A percentile compares a stretch with the other conserved stretches of the same genome.
phyloP scores from a whole-genome alignment of 1,284 basidiomycete species.

The Rhodofomes roseus region DNA sequence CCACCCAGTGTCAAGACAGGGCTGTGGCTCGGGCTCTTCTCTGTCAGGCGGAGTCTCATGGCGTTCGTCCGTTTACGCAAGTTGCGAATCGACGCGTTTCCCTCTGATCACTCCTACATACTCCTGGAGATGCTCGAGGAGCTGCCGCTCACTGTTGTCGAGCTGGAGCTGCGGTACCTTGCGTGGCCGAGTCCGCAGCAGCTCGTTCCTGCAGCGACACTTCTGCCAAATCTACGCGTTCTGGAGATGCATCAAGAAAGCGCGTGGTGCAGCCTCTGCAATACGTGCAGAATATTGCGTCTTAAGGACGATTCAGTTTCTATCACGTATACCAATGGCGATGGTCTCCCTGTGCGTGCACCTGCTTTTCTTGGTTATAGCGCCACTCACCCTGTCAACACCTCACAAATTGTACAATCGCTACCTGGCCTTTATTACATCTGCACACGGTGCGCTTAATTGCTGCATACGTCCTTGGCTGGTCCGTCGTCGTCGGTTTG shows the following conservation, averaged over 20 bases:
- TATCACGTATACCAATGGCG: constrained; percentile 13
- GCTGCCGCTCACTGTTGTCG: constrained; percentile 7
- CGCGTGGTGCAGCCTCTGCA: constrained; percentile 18
- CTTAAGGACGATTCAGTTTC: constrained; percentile 13
- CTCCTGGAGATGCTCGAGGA: constrained; percentile 6
- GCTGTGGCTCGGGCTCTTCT: not conserved
- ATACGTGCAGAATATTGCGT: constrained; percentile 13
- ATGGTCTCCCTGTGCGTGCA: constrained; percentile 1
- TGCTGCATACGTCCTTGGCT: constrained; percentile 10
- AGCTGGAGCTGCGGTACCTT: constrained; percentile 16
- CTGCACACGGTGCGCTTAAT: constrained; percentile 11
- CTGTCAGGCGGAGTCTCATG: constrained; percentile 12
- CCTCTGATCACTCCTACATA: constrained; percentile 10
- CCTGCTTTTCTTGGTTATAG: too few species aligned
- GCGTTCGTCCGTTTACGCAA: constrained; percentile 15
- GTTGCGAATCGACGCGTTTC: constrained; percentile 12
- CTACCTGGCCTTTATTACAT: constrained; percentile 6
- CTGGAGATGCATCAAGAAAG: constrained; percentile 15
- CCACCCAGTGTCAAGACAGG: not conserved
- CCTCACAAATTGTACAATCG: constrained; percentile 10
- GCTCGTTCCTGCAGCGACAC: constrained; percentile 5
- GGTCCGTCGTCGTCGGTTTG: constrained; percentile 2
- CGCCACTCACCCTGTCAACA: not conserved
- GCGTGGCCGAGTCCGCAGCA: constrained; percentile 16
- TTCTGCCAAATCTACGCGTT: constrained; percentile 11